Base-by-base conservation (phyloP, 2,329 filamentous ascomycete genomes). In the Phoma herbarum region DNA sequence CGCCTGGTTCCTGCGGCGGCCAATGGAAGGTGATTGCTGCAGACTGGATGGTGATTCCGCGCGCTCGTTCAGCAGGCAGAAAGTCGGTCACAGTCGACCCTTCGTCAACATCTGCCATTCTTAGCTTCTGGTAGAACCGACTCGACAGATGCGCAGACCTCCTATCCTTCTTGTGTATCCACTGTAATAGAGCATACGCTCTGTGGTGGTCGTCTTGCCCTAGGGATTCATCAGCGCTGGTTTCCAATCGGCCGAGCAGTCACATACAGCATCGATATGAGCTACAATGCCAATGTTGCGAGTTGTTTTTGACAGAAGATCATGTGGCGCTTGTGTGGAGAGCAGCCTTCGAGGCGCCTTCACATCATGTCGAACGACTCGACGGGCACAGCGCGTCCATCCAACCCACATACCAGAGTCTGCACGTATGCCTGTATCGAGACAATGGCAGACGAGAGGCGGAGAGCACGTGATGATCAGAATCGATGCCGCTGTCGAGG, bases 281-380 rank as follows among this genome's bases (percentile, higher is more conserved):
- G 95, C 95, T 77, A 99, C 97, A 67, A 99, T 98, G 61, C 95
- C 95, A 75, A 99, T 97, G 74, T 99, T 99, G 68, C 94, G 86
- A 50, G 93, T 95, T 49, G 93, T 94, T 69, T 86, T 86, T 37
- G 86, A 82, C 18, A 88, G 80, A 60, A 62, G 54, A 48, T 69
- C 66, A 26, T 54, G 63, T 10, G 63, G 53, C 39, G 57, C 23
- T 18, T 60, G 63, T 26, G 68, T 67, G 44, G 74, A 75, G 33
- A 76, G 65, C 61, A 74, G 61, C 61, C 75, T 67, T 35, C 68
- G 66, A 43, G 68, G 62, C 45, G 60, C 57, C 54, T 62, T 69
- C 55, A 75, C 72, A 74, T 75, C 63, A 49, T 67, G 66, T 53
- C 68, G 70, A 65, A 66, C 59, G 56, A 72, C 67, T 67, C 70